Base-by-base conservation (phyloP, 345 rosid genomes). In the Populus pruinosa region DNA sequence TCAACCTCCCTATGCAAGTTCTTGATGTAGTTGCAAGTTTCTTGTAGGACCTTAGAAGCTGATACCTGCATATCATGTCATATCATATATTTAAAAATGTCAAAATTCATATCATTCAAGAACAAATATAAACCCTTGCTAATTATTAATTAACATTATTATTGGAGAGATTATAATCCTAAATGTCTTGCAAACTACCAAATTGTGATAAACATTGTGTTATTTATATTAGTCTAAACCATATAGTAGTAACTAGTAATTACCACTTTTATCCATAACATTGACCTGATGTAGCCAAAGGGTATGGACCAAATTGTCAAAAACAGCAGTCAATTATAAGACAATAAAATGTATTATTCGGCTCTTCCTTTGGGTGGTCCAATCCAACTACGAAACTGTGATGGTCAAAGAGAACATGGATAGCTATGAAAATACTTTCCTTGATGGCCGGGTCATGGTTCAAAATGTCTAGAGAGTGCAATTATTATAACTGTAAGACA, bases 11-110 rank as follows among this genome's bases (percentile, higher is more conserved):
- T 88, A 78, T 95, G 96, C 89, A 95, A 87, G 88, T 80, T 89
- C 88, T 90, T 85, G 64, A 95, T 93, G 81, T 95, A 92, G 84
- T 91, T 91, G 91, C 99, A 95, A 18, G 99, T 95, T 83, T 95
- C 99, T 72, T 93, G 98, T 71, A 95, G 86, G 62, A 95, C 98
- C 83, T 87, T 95, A 4, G 99, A 88, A 63, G 97, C 96, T 69
- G 99, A 92, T 73, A 86, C 96, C 99, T 95, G 76, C 70, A 18
- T 39, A 61, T 10, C 21, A 23, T 20, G 53, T 27, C 44, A 3
- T 18, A 6, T 55, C 2, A 53, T n/a, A 20, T 9, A n/a, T 21
- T 14, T 29, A 12, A 39, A 11, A 76, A 27, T 70, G 21, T 64
- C 33, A 76, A 33, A 12, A 65, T 21, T 31, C 66, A 33, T 74